Evolutionary conservation across 208 protist genomes (phyloP), one percentile per base, ranked within the genome.

Genomic region (Spongospora subterranea): DNA sequence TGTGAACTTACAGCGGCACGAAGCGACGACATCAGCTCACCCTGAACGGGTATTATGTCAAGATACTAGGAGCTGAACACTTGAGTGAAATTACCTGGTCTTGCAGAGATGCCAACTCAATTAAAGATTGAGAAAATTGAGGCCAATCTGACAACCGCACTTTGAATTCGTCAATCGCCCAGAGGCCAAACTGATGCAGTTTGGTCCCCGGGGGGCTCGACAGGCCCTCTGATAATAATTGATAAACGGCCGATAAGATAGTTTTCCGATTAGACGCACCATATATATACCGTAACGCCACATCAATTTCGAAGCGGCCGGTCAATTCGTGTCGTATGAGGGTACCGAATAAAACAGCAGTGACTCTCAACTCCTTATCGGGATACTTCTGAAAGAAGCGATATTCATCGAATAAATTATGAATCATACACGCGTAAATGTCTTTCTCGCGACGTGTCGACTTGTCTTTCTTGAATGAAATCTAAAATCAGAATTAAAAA

Each of bases 161-260:
- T 91, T 98, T 97, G 90, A 99, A 98, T 90, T 97, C 95, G 90
- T 98, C 94, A 0, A 99, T 93, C 0, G 98, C 97, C 53, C 96
- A 95, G 38, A 99, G 93, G 88, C 97, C 98, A 93, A 99, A 99
- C 91, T 98, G 96, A 93, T 97, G 97, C 93, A 98, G 95, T 24
- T 97, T 96, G 43, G 93, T 94, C 88, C 97, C 96, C 13, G 92
- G 93, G 0, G 95, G 96, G 92, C 97, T 97, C 54, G 94, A 39
- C 11, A 91, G 89, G 13, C 54, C 89, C n/a, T 91, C 89, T n/a
- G 88, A 6, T 29, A 60, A 24, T 24, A 60, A 24, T 60, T 29
- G 6, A 60, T 29, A 60, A 29, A 60, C 50, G 24, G 13, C 50
- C 13, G 50, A 60, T 60, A 60, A 60, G 13, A 6, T 6, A 60